Conservation (phyloP, 208 protist genomes). For the Histomonas meleagridis region DNA sequence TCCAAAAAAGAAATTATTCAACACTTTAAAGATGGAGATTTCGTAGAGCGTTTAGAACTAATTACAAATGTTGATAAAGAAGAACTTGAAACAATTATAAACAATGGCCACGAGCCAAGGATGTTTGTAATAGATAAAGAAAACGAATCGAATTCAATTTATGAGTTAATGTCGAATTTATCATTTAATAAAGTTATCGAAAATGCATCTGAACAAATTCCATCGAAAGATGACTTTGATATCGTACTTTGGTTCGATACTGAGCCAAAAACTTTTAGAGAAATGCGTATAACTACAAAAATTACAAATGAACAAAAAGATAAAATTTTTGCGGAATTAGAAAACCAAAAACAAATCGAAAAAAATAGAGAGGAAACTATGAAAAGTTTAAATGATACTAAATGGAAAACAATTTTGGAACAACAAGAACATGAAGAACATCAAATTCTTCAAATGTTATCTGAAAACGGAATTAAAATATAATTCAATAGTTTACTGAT, state of each 20-base stretch:
- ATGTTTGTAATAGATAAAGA: neutral
- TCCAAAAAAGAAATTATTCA: conserved; percentile 22
- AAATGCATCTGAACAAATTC: neutral
- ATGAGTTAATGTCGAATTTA: neutral
- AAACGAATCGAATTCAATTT: neutral
- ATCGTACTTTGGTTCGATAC: too few species aligned
- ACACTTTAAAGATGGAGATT: conserved; percentile 19
- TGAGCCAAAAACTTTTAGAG: neutral
- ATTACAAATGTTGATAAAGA: neutral
- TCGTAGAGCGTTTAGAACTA: neutral
- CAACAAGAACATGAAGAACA: neutral
- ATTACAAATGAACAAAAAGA: neutral
- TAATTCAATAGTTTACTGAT: too few species aligned
- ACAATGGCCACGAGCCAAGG: neutral
- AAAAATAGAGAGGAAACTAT: neutral
- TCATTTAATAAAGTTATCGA: neutral
- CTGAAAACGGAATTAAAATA: too few species aligned
- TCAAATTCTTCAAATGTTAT: too few species aligned
- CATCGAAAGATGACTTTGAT: too few species aligned
- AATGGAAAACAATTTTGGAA: neutral
- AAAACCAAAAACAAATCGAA: neutral
- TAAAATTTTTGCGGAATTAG: neutral
- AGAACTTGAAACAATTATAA: neutral
- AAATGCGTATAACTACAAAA: neutral
- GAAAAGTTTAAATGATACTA: neutral